Base-by-base conservation (phyloP, 441 rosid species). In the Euphorbia celastroides region DNA sequence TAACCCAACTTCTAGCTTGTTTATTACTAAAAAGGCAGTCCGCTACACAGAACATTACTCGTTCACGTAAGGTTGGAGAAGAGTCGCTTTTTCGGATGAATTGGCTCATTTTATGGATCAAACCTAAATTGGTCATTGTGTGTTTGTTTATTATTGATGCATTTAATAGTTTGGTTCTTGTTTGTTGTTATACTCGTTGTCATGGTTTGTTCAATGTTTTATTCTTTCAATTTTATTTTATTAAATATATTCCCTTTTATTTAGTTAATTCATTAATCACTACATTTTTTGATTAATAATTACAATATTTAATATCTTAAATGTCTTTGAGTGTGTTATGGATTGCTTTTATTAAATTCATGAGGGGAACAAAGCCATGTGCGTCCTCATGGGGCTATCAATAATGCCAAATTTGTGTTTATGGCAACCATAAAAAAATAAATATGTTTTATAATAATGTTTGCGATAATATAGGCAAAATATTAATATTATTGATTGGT, bases 291-390 rank as follows among this genome's bases (percentile, higher is more conserved):
- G 38, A 25, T 52, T 50, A 34, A 31, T 56, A 28, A 52, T 28
- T 48, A 17, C 52, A 14, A 46, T 46, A 46, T 46, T 3, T 27
- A 12, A 56, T 26, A 25, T 23, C 12, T 12, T 46, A 34, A 34
- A 3, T 34, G 4, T 34, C 9, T 34, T 34, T 34, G 4, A 34
- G 38, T 3, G 38, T 3, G 38, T 3, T 9, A 34, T 34, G 38
- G 38, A 34, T 34, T 34, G 9, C 9, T 34, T 4, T 34, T 34
- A 34, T 34, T 34, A 34, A 34, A 34, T 63, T 70, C 70, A 44
- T 36, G 56, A 30, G 85, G 87, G 90, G 90, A 88, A 79, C 95
- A 83, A 57, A 76, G 58, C 79, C 95, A 88, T 88, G 95, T 88
- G 95, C 74, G 70, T 75, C 80, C 70, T 75, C 74, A 75, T 84